These are phyloP conservation scores for Sphagnum magellanicum DNA, from an alignment of 228 moss, liverwort and hornwort species.

Conservation along the genomic window DNA sequence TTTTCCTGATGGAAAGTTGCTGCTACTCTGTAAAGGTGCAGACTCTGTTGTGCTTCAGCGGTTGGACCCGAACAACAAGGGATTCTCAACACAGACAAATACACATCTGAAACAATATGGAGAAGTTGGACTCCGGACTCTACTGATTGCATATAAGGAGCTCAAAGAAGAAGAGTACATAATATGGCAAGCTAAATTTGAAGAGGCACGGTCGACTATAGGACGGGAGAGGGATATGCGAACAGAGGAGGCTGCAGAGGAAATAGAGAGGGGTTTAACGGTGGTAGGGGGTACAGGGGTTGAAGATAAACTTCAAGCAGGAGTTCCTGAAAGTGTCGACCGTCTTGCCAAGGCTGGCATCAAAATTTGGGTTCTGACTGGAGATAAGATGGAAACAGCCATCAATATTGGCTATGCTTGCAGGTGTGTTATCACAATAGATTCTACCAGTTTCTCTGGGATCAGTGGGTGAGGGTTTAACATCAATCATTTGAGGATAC, in stretches of 20 bases:
- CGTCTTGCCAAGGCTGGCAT: slow-evolving; percentile 61
- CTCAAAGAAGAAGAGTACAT: slow-evolving; percentile 26
- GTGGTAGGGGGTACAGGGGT: slow-evolving; percentile 74
- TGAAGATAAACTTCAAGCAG: slow-evolving; percentile 66
- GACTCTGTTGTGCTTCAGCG: slow-evolving; percentile 32
- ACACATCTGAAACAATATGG: slow-evolving; percentile 34
- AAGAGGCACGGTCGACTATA: slow-evolving; percentile 20
- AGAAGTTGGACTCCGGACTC: slow-evolving; percentile 48
- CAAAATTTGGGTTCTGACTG: slow-evolving; percentile 71
- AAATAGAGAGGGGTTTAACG: slow-evolving; percentile 47
- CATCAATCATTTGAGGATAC: too few relatives aligned
- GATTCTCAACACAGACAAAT: slow-evolving; percentile 19
- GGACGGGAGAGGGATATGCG: slow-evolving; percentile 32
- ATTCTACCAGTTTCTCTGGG: too few relatives aligned
- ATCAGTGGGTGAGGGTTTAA: too few relatives aligned
- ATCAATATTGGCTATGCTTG: slow-evolving; percentile 63
- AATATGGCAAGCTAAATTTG: slow-evolving; percentile 21
- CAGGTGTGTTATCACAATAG: slow-evolving; percentile 13
- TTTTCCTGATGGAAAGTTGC: slow-evolving; percentile 31
- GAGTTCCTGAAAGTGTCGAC: slow-evolving; percentile 63
- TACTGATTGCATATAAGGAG: slow-evolving; percentile 35
- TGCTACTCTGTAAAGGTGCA: slow-evolving; percentile 42
- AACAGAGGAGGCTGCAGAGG: slow-evolving; percentile 44
- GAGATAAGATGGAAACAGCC: slow-evolving; percentile 75
- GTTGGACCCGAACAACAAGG: slow-evolving; percentile 9